Evolutionary conservation across 2,329 filamentous ascomycete genomes (phyloP).

Genomic region (Cercospora sesami): DNA sequence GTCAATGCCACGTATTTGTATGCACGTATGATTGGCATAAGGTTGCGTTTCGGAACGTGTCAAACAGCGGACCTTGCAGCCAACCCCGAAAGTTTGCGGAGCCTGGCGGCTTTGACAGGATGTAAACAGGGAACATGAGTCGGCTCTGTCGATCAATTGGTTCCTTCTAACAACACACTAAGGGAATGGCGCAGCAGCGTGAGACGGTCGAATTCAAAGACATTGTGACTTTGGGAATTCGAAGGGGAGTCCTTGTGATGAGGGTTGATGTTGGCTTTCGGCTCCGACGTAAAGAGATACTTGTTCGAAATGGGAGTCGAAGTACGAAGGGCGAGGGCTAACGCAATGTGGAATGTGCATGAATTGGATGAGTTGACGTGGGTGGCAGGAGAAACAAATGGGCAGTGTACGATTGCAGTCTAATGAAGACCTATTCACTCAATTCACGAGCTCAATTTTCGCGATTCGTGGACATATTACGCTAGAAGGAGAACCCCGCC

Average conservation of each 20-base stretch:
- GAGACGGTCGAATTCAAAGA: slow-evolving; percentile 13
- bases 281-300: not conserved
- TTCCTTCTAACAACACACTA: slow-evolving; percentile 4
- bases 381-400: too few relatives aligned
- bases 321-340: not conserved
- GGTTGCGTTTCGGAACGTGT: not conserved
- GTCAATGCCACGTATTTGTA: not conserved
- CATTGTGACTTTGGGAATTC: not conserved
- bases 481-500: not conserved
- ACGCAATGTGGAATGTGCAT: not conserved
- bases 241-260: slow-evolving; percentile 11
- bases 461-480: not conserved
- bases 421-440: not conserved
- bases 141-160: slow-evolving; percentile 5
- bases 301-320: not conserved
- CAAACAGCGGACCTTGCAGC: not conserved
- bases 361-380: not conserved
- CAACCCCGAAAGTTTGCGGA: slow-evolving; percentile 7
- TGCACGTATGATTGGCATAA: not conserved
- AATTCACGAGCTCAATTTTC: not conserved
- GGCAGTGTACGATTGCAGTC: not conserved
- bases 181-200: slow-evolving; percentile 12
- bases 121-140: slow-evolving; percentile 3
- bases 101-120: slow-evolving; percentile 3
- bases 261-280: not conserved